Conservation (phyloP, 805 yeast species). For the Pichia kluyveri region DNA sequence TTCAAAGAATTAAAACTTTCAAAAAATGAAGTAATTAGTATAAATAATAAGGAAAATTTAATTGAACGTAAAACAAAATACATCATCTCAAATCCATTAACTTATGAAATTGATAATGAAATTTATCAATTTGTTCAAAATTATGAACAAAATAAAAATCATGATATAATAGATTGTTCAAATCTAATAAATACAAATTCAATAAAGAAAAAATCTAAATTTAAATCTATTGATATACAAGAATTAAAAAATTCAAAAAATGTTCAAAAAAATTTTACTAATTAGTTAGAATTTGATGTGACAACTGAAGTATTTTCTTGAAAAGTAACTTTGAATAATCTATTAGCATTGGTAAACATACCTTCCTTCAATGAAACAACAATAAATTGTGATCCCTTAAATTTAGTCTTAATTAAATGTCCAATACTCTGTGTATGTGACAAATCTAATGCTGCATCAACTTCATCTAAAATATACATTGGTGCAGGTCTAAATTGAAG, state of each 20-base stretch:
- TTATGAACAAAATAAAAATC: no score
- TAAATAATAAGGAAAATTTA: no score
- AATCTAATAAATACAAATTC: no score
- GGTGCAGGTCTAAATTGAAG: conserved; percentile 97
- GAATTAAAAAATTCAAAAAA: no score
- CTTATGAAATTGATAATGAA: no score
- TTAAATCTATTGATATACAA: background rate
- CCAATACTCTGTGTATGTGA: conserved; percentile 98
- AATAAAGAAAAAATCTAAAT: no score
- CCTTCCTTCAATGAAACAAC: conserved; percentile 97
- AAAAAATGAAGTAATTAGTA: no score
- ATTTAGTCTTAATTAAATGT: conserved; percentile 87
- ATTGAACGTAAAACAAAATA: no score
- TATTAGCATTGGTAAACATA: conserved; percentile 94
- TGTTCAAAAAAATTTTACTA: no score
- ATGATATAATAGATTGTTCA: no score
- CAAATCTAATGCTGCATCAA: conserved; percentile 95
- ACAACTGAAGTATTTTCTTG: conserved; percentile 96
- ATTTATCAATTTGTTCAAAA: no score
- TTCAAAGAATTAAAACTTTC: background rate
- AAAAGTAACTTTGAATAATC: conserved; percentile 86
- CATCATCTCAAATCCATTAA: no score
- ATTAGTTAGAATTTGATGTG: conserved; percentile 29
- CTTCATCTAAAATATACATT: conserved; percentile 95
- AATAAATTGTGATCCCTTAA: conserved; percentile 92